Evolutionary conservation across 2,329 filamentous ascomycete species (phyloP).

Genomic region (Aspergillus sojae): DNA sequence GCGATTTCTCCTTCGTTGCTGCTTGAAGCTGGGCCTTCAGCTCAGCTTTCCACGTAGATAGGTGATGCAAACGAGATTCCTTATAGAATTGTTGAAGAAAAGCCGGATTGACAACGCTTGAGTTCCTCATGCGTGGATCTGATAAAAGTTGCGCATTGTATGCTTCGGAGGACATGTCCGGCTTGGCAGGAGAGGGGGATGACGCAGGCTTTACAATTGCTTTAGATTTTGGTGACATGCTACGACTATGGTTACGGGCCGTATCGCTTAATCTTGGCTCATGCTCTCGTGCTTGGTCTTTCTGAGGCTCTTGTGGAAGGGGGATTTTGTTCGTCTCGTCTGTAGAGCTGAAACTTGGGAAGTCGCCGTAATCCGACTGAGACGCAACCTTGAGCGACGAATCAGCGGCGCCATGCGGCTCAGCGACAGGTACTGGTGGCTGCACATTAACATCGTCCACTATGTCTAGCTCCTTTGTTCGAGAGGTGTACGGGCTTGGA

Average conservation of each 20-base stretch:
- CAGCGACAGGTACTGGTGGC: not conserved
- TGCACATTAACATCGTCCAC: conserved; percentile 30
- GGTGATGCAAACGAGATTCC: conserved; percentile 89
- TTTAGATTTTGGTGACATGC: conserved; percentile 2
- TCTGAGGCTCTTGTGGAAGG: not conserved
- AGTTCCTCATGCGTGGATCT: conserved; percentile 83
- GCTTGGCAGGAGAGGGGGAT: conserved; percentile 35
- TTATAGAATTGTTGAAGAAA: conserved; percentile 95
- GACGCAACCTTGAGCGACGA: conserved; percentile 36
- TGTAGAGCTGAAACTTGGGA: conserved; percentile 34
- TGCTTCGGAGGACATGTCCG: conserved; percentile 78
- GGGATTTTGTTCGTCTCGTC: conserved; percentile 17
- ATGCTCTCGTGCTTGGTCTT: not conserved
- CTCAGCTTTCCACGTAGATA: conserved; percentile 96
- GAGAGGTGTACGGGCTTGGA: conserved; percentile 78
- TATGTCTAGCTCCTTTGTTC: conserved; percentile 56
- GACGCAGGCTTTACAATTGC: conserved; percentile 12
- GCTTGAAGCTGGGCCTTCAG: conserved; percentile 86
- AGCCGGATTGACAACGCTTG: conserved; percentile 87
- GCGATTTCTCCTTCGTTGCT: conserved; percentile 69
- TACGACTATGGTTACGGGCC: not conserved
- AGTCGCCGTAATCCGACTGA: conserved; percentile 48
- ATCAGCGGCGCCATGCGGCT: not conserved
- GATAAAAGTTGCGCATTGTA: conserved; percentile 84
- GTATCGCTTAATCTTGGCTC: not conserved